phyloP scores from a whole-genome alignment of 306 rosid genomes.

The Prunus davidiana region DNA sequence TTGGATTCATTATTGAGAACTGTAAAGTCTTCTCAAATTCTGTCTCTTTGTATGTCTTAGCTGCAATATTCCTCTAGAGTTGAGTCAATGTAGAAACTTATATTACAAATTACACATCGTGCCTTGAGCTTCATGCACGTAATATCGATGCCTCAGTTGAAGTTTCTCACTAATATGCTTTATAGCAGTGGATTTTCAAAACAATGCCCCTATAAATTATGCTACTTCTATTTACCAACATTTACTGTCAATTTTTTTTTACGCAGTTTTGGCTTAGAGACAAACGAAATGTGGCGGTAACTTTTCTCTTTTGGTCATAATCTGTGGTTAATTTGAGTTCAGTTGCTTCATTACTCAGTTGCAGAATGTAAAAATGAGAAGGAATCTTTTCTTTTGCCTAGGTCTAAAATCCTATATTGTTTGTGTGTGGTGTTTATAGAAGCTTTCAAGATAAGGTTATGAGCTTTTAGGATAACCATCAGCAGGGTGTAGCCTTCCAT shows the following conservation, averaged over 20 bases:
- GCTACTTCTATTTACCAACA: neutral
- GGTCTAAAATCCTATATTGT: neutral
- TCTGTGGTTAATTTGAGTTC: neutral
- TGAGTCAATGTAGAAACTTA: neutral
- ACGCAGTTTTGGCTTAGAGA: neutral
- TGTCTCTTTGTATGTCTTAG: neutral
- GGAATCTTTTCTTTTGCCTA: neutral
- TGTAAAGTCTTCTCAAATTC: neutral
- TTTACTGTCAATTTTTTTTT: neutral
- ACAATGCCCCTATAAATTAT: neutral
- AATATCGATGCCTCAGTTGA: no score
- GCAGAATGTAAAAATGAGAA: no score
- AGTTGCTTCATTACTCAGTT: neutral
- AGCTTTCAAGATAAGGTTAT: slow-evolving; percentile 5
- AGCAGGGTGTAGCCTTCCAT: neutral
- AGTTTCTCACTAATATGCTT: neutral
- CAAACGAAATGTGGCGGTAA: neutral
- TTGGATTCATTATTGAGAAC: slow-evolving; percentile 7
- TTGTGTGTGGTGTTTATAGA: neutral
- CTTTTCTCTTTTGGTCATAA: no score
- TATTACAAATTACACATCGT: neutral
- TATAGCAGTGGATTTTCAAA: neutral
- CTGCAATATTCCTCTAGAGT: neutral
- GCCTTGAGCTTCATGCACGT: no score
- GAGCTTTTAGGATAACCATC: neutral